Base-by-base conservation (phyloP, 805 yeast species). In the Candida ascalaphidarum region DNA sequence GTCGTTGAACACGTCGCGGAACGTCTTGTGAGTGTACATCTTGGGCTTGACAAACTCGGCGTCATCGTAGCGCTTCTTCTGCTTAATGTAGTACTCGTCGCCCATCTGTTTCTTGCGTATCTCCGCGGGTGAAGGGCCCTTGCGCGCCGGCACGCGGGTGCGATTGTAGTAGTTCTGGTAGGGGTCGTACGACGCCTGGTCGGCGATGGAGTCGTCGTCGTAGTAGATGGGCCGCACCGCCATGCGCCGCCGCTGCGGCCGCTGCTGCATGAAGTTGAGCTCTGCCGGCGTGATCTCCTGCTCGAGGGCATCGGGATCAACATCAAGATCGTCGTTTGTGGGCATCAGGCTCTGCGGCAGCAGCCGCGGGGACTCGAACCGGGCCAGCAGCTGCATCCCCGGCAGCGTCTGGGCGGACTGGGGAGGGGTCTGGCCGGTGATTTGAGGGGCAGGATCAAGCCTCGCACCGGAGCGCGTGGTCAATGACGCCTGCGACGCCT, bases 221-320 rank as follows among this genome's bases (percentile, higher is more conserved):
- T n/a, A 14, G 14, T 11, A 11, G 15, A 14, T 14, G 22, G 27
- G 23, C 30, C 32, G n/a, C 33, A 24, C 23, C 14, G 12, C 21
- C 16, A 16, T 13, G 14, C 19, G 33, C 3, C 37, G 31, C 14
- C 13, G 11, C 10, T 27, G 17, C 9, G 21, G n/a, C 6, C 28
- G 33, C 18, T 16, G 21, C 21, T 48, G 50, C 11, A 53, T 28
- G 12, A 41, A 28, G 22, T 48, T 55, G 11, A 59, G 35, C 26
- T 61, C 55, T 0, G 68, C 66, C 2, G 68, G 67, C 0, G 67
- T 61, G 25, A 57, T 47, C 22, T 44, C 61, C 36, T 51, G 52
- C 19, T 37, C 48, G 22, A 57, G 42, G 19, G 37, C 46, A 29
- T 58, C 56, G 17, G 48, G 41, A 18, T 44, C 43, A 9, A 13